Evolutionary conservation across 305 asterid genomes (phyloP).

Genomic region (Ajuga reptans): DNA sequence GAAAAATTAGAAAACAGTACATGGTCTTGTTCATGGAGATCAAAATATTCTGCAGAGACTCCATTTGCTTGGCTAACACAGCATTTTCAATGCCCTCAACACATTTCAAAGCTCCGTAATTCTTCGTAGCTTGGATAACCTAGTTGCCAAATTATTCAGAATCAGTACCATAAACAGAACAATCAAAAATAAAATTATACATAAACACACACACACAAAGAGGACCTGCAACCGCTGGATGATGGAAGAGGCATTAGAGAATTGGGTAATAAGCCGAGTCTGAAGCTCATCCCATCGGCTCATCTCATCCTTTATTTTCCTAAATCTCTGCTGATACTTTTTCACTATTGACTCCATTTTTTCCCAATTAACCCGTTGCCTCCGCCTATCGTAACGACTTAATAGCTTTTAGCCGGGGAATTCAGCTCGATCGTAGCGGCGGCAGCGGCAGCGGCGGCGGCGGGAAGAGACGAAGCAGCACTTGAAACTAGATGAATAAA

Average conservation of each 20-base stretch:
- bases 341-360: slow-evolving; percentile 51
- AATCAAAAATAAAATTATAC: background rate
- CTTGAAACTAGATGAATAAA: background rate
- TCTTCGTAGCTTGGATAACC: slow-evolving; percentile 44
- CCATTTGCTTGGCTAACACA: slow-evolving; percentile 60
- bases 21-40: slow-evolving; percentile 48
- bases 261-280: slow-evolving; percentile 48
- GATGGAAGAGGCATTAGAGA: slow-evolving; percentile 52
- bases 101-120: slow-evolving; percentile 49
- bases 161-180: background rate
- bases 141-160: slow-evolving; percentile 18
- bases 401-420: background rate
- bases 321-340: slow-evolving; percentile 59
- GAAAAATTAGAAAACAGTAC: slow-evolving; percentile 10
- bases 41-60: slow-evolving; percentile 47
- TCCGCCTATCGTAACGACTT: background rate
- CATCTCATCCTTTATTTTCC: slow-evolving; percentile 57
- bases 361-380: background rate
- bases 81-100: slow-evolving; percentile 50
- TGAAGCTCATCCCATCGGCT: slow-evolving; percentile 62
- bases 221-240: slow-evolving; percentile 72
- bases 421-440: background rate
- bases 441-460: background rate
- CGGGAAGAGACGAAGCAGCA: background rate
- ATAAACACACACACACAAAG: background rate